Evolutionary conservation across 225 moss, liverwort and hornwort species (phyloP).

Genomic region (Anthoceros angustus): DNA sequence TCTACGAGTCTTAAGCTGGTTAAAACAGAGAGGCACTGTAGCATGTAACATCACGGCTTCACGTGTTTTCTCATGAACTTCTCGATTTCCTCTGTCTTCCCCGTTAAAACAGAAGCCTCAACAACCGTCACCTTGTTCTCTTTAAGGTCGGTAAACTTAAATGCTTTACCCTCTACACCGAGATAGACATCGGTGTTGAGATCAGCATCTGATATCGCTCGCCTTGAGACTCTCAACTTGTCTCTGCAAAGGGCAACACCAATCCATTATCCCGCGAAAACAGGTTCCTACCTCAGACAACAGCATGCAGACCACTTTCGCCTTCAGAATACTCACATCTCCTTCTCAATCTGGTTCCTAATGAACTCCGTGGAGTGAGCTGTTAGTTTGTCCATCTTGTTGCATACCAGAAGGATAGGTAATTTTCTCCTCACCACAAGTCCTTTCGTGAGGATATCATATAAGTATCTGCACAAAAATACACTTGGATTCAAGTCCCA

Average conservation of each 20-base stretch:
- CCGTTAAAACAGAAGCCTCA: slow-evolving; percentile 50
- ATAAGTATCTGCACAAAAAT: slow-evolving; percentile 46
- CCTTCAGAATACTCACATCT: slow-evolving; percentile 35
- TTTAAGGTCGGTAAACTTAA: slow-evolving; percentile 57
- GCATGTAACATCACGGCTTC: slow-evolving; percentile 12
- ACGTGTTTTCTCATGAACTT: slow-evolving; percentile 70
- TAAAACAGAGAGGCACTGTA: too few species aligned
- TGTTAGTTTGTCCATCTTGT: slow-evolving; percentile 96
- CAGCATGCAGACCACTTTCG: neutral
- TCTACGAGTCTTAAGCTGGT: too few species aligned
- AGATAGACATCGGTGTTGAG: slow-evolving; percentile 57
- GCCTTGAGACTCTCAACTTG: slow-evolving; percentile 60
- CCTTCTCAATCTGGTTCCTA: slow-evolving; percentile 85
- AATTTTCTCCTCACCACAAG: slow-evolving; percentile 64
- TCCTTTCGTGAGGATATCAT: slow-evolving; percentile 65
- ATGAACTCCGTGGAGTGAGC: slow-evolving; percentile 94
- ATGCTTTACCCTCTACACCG: slow-evolving; percentile 55
- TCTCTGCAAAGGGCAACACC: slow-evolving; percentile 31
- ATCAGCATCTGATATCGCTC: slow-evolving; percentile 61
- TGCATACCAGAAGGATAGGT: slow-evolving; percentile 69
- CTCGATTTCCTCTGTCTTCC: slow-evolving; percentile 52
- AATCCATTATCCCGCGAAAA: neutral
- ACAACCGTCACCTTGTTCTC: slow-evolving; percentile 48
- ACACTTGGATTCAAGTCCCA: neutral
- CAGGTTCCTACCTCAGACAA: neutral